These are phyloP conservation scores for Verbascum thapsus DNA, from an alignment of 257 asterid species.

Conservation along the genomic window DNA sequence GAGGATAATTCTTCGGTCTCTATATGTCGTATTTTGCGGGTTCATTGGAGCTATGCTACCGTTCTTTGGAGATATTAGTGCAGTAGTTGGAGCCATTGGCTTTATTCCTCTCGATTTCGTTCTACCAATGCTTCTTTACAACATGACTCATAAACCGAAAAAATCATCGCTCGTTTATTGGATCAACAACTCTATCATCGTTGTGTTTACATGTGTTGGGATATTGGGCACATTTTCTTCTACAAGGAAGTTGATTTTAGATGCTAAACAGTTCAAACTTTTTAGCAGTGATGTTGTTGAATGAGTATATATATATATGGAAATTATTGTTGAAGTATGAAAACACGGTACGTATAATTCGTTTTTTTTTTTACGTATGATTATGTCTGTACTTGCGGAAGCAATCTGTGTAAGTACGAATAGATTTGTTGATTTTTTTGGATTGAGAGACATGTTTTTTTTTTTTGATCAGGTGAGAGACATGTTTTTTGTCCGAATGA, in stretches of 20 bases:
- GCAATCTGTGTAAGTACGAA: no score
- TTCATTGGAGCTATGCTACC: conserved; percentile 92
- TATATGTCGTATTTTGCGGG: conserved; percentile 71
- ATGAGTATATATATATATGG: conserved; percentile 35
- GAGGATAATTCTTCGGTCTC: conserved; percentile 71
- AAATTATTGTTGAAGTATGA: no score
- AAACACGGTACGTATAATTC: no score
- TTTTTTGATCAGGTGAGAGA: no score
- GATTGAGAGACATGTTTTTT: no score
- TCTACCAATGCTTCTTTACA: conserved; percentile 94
- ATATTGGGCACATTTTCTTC: conserved; percentile 80
- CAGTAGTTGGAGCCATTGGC: conserved; percentile 87
- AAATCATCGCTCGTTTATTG: conserved; percentile 57
- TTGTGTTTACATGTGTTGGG: conserved; percentile 83
- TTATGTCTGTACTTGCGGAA: no score
- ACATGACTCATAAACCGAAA: conserved; percentile 67
- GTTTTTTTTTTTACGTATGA: no score
- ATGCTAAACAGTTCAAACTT: conserved; percentile 73
- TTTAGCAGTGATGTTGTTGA: conserved; percentile 78
- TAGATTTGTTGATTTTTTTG: conserved; percentile 4
- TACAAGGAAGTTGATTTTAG: conserved; percentile 66
- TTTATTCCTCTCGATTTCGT: conserved; percentile 92
- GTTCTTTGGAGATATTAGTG: conserved; percentile 89
- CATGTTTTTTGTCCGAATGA: no score
- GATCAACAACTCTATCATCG: conserved; percentile 64